These are phyloP conservation scores for Xylariomycetidae sp. DNA, from an alignment of 2,329 filamentous ascomycete species.

Conservation along the genomic window DNA sequence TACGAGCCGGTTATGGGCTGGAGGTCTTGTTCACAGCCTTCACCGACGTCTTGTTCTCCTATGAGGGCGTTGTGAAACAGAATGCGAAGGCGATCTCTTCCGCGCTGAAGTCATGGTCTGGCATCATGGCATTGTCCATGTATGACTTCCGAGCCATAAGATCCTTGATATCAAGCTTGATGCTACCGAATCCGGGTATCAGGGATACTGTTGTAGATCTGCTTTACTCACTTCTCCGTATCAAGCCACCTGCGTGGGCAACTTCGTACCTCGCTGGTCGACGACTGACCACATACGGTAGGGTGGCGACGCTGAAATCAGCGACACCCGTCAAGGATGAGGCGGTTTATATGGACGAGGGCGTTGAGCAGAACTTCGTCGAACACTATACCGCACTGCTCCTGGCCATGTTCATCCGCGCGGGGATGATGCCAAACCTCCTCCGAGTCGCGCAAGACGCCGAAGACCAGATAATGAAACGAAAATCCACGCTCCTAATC, in stretches of 20 bases:
- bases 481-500: conserved; percentile 85
- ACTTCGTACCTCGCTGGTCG: conserved; percentile 91
- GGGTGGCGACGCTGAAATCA: conserved; percentile 77
- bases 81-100: conserved; percentile 91
- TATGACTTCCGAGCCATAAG: conserved; percentile 79
- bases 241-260: conserved; percentile 92
- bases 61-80: conserved; percentile 63
- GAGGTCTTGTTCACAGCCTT: conserved; percentile 88
- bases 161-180: conserved; percentile 65
- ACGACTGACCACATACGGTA: conserved; percentile 90
- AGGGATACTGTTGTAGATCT: conserved; percentile 81
- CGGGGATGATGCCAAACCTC: conserved; percentile 61
- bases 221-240: conserved; percentile 71
- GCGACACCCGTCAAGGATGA: conserved; percentile 41
- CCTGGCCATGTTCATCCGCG: conserved; percentile 76
- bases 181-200: conserved; percentile 49
- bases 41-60: conserved; percentile 69
- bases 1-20: conserved; percentile 84
- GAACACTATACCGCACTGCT: conserved; percentile 91
- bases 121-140: conserved; percentile 81
- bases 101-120: conserved; percentile 89
- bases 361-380: conserved; percentile 74
- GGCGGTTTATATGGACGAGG: conserved; percentile 56
- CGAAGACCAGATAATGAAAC: conserved; percentile 64
- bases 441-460: conserved; percentile 62